phyloP scores from a whole-genome alignment of 2,329 filamentous ascomycete genomes.

The Fusarium sp. region DNA sequence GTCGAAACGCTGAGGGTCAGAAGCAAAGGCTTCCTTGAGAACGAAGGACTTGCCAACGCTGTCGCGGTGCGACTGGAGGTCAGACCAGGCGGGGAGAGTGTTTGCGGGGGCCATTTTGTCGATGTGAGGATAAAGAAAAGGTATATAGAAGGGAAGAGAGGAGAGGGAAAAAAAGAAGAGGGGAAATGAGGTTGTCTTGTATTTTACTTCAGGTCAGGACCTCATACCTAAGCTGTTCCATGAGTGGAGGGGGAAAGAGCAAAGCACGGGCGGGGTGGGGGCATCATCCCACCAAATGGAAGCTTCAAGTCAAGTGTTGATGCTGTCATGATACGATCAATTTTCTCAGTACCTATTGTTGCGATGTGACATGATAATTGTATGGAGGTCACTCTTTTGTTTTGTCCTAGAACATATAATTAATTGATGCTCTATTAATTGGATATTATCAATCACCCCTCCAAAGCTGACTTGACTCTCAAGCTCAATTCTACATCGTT shows the following conservation, averaged over 20 bases:
- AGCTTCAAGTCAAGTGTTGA: slow-evolving; percentile 21
- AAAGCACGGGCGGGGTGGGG: slow-evolving; percentile 36
- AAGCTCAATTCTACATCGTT: slow-evolving; percentile 8
- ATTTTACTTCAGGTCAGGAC: slow-evolving; percentile 15
- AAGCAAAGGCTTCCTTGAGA: slow-evolving; percentile 91
- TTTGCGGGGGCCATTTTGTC: slow-evolving; percentile 80
- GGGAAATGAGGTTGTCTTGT: slow-evolving; percentile 37
- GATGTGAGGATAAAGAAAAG: slow-evolving; percentile 1
- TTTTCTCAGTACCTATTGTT: not conserved
- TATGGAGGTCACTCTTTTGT: too few relatives aligned
- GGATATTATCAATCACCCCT: not conserved
- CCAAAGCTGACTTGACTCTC: not conserved
- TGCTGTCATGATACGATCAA: slow-evolving; percentile 32
- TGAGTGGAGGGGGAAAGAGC: slow-evolving; percentile 31
- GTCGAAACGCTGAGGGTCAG: slow-evolving; percentile 87
- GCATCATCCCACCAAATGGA: slow-evolving; percentile 43
- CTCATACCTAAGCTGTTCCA: slow-evolving; percentile 15
- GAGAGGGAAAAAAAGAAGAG: slow-evolving; percentile 19
- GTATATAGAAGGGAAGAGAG: not conserved
- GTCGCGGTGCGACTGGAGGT: slow-evolving; percentile 91
- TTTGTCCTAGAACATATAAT: too few relatives aligned
- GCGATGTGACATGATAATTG: slow-evolving; percentile 4
- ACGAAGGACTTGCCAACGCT: slow-evolving; percentile 88
- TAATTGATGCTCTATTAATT: not conserved
- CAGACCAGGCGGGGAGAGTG: slow-evolving; percentile 87